These are phyloP conservation scores for Boletus tylopilopsis DNA, from an alignment of 768 basidiomycete genomes.

Conservation along the genomic window DNA sequence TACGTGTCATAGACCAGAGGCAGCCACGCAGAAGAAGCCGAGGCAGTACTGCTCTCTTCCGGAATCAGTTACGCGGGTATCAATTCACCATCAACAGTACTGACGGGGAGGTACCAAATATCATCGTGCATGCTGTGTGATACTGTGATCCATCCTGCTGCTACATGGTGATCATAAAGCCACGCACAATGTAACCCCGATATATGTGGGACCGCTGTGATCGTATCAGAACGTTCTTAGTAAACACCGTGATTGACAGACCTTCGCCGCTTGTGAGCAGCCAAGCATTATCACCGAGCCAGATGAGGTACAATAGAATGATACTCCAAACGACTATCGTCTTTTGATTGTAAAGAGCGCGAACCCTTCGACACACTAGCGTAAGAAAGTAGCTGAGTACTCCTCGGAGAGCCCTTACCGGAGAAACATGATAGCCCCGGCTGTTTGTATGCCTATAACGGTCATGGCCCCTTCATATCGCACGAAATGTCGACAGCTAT, in stretches of 20 bases:
- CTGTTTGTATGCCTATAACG: constrained; percentile 36
- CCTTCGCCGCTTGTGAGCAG: constrained; percentile 49
- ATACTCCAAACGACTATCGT: constrained; percentile 9
- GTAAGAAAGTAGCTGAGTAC: neutral
- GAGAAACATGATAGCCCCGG: constrained; percentile 42
- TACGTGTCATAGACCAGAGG: constrained; percentile 39
- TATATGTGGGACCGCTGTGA: constrained; percentile 11
- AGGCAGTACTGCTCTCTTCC: constrained; percentile 23
- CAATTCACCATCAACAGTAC: neutral
- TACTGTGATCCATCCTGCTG: no score
- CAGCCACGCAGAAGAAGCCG: constrained; percentile 40
- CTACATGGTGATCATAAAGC: neutral
- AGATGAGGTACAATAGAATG: constrained; percentile 35
- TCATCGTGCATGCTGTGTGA: constrained; percentile 42
- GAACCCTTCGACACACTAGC: constrained; percentile 7
- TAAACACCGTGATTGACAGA: constrained; percentile 27
- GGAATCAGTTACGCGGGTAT: neutral
- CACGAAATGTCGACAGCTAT: constrained; percentile 46
- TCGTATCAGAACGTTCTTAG: constrained; percentile 1
- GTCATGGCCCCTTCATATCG: constrained; percentile 49
- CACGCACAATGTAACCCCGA: constrained; percentile 9
- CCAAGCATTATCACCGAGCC: constrained; percentile 50
- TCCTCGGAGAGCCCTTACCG: constrained; percentile 27
- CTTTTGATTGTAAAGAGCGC: constrained; percentile 13
- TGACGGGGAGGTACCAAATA: constrained; percentile 29